A percentile compares a stretch with the other conserved stretches of the same genome.
Evolutionary conservation across 768 basidiomycete species (phyloP).

Genomic region (Boletus rex-veris): DNA sequence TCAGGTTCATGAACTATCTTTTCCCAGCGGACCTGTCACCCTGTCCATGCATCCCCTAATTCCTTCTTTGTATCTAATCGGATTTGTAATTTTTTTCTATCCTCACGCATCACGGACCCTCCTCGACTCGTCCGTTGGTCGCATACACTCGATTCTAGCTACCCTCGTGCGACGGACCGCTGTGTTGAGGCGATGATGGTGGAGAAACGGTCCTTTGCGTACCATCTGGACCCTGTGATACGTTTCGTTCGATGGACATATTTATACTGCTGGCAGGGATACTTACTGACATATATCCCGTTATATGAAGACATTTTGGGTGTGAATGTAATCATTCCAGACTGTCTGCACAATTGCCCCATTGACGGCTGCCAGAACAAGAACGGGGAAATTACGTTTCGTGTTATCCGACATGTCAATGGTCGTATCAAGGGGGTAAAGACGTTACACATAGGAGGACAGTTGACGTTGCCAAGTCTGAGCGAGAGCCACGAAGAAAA

Average conservation of each 20-base stretch:
- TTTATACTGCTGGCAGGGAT: conserved; percentile 8
- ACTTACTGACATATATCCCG: conserved; percentile 2
- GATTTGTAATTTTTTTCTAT: conserved; percentile 18
- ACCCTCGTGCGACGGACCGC: not conserved
- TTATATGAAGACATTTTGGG: not conserved
- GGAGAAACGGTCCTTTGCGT: not conserved
- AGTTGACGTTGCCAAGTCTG: not conserved
- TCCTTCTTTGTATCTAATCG: conserved; percentile 16
- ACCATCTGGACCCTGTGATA: conserved; percentile 9
- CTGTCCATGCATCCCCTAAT: not conserved
- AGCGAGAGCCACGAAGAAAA: not conserved
- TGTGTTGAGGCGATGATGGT: not conserved
- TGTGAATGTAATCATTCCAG: no score
- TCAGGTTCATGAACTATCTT: not conserved
- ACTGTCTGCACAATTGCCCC: no score
- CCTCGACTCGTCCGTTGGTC: not conserved
- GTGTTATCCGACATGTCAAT: no score
- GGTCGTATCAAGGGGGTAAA: no score
- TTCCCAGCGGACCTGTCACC: conserved; percentile 3
- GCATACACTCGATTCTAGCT: not conserved
- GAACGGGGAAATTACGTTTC: no score
- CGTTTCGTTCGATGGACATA: conserved; percentile 12
- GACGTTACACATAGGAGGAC: not conserved
- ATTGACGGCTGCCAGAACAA: no score
- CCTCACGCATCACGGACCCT: conserved; percentile 1